Conservation (phyloP, 805 yeast genomes). For the Teunomyces atbi region DNA sequence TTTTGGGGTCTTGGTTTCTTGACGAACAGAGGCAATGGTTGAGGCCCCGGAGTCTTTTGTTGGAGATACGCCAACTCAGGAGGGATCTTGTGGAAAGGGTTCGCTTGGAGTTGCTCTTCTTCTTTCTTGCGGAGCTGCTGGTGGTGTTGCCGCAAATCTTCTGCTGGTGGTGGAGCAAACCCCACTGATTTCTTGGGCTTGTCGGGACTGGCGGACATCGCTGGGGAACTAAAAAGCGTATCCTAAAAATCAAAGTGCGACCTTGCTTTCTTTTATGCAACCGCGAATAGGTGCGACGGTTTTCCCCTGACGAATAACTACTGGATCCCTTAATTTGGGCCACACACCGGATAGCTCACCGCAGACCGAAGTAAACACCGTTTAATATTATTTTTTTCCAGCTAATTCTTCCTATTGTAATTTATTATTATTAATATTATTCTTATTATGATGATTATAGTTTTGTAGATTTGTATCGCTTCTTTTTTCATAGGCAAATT, state of each 20-base stretch:
- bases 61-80: slow-evolving; percentile 41
- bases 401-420: too few species aligned
- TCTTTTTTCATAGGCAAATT: neutral
- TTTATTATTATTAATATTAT: too few species aligned
- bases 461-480: neutral
- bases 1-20: neutral
- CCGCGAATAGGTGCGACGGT: neutral
- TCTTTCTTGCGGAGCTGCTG: slow-evolving; percentile 24
- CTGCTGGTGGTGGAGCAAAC: slow-evolving; percentile 37
- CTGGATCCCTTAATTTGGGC: neutral
- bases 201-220: slow-evolving; percentile 2
- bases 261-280: neutral
- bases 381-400: too few species aligned
- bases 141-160: slow-evolving; percentile 37
- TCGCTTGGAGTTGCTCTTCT: slow-evolving; percentile 23
- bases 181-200: slow-evolving; percentile 32
- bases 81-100: slow-evolving; percentile 40
- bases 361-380: neutral
- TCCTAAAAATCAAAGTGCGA: neutral
- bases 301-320: neutral
- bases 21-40: slow-evolving; percentile 18
- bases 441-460: too few species aligned
- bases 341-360: neutral
- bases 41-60: slow-evolving; percentile 26
- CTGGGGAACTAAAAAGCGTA: neutral